These are phyloP conservation scores for Coprinopsis sp. DNA, from an alignment of 768 basidiomycete genomes.

Conservation along the genomic window DNA sequence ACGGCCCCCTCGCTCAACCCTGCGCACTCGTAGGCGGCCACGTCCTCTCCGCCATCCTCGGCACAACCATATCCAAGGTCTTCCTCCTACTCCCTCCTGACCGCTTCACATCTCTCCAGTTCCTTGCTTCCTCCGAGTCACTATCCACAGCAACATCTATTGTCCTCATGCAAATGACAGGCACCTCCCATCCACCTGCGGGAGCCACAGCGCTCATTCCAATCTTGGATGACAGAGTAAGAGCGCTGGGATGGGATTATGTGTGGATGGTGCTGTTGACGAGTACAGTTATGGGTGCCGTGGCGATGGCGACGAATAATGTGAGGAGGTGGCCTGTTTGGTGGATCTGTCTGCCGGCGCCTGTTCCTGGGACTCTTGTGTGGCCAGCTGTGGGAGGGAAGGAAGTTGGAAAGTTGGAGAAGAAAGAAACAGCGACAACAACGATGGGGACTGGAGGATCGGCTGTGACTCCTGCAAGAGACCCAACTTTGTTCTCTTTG, in stretches of 20 bases:
- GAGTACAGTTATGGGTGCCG: slow-evolving; percentile 35
- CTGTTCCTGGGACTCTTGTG: no score
- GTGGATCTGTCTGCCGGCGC: no score
- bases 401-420: no score
- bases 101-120: slow-evolving; percentile 38
- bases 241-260: slow-evolving; percentile 49
- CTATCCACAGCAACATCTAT: slow-evolving; percentile 38
- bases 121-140: slow-evolving; percentile 46
- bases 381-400: no score
- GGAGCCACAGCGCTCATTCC: slow-evolving; percentile 50
- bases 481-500: no score
- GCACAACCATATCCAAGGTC: slow-evolving; percentile 47
- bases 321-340: no score
- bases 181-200: slow-evolving; percentile 54
- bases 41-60: slow-evolving; percentile 44
- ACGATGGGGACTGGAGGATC: no score
- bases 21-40: slow-evolving; percentile 47
- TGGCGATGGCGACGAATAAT: no score
- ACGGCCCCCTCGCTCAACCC: slow-evolving; percentile 50
- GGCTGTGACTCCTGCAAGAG: no score
- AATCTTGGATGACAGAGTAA: slow-evolving; percentile 35
- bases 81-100: slow-evolving; percentile 42
- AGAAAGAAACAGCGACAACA: no score
- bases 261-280: slow-evolving; percentile 48
- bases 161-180: slow-evolving; percentile 51